Base-by-base conservation (phyloP, 768 basidiomycete species). In the Mycena galericulata region DNA sequence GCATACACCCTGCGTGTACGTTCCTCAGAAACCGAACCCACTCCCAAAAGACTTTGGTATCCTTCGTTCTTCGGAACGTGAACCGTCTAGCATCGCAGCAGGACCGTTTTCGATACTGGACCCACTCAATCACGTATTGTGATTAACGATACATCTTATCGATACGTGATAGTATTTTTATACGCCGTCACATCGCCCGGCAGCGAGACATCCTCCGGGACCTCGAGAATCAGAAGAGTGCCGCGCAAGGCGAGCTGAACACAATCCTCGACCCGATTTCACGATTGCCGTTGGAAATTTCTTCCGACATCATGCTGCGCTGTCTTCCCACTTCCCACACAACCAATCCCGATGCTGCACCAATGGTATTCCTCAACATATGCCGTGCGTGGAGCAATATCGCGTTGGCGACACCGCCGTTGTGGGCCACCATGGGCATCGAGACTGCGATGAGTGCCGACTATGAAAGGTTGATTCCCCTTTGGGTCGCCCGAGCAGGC, bases 111-210 rank as follows among this genome's bases (percentile, higher is more conserved):
- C 14, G 46, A 47, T 27, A 26, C 24, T 47, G 24, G 46, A 47
- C 46, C 46, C 46, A 47, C 46, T 47, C 46, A 47, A 26, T 47
- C 46, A 47, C 46, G 46, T 47, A 47, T 47, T 27, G 46, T 47
- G 46, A 47, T 47, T 47, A 47, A 47, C 46, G 46, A 47, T 47
- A 47, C 46, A 47, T 47, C 46, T 36, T 36, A 36, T 36, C 34
- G 34, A 36, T 36, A 36, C 34, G 34, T 36, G 45, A 12, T 65
- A 75, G 29, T 67, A 49, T 27, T 22, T 49, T 12, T 62, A 30
- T n/a, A 71, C 74, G 26, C 50, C 15, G 14, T 53, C 40, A 40
- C 41, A 62, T 7, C 34, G 34, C n/a, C n/a, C 24, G 14, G 46
- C 61, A 62, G 14, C 45, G 46, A 20, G 11, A 58, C 14, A 24